Evolutionary conservation across 768 basidiomycete genomes (phyloP), one percentile per base, ranked within the genome.

Genomic region (Tylopilus plumbeoviolaceoides): DNA sequence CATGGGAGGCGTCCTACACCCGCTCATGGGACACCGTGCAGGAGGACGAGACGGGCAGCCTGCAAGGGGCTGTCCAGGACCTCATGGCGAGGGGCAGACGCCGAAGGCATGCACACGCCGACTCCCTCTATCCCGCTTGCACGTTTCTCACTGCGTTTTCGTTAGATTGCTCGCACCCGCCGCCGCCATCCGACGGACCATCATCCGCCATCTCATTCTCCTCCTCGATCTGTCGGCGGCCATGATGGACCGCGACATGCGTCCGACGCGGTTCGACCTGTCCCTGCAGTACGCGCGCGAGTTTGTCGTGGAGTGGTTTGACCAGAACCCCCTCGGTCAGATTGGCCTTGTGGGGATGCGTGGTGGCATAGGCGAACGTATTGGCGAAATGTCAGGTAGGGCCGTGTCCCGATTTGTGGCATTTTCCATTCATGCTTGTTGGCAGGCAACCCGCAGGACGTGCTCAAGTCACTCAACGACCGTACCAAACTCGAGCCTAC

Each of bases 291-390:
- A 95, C 66, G 82, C 93, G 14, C 81, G 93, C 53, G 91, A 91
- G 61, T 99, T 98, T 59, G 79, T 98, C 27, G 75, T 80, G 7
- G 97, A 99, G 68, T 99, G 95, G 95, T 99, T 98, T 69, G 97
- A 99, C 72, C 97, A 98, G 73, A 99, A 99, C 64, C 97, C 97
- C 1, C 77, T 99, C 12, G 95, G 95, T 20, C 97, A 98, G 71
- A 91, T 99, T 58, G 95, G 94, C 2, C 74, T 98, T 28, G 91
- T 98, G 17, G 92, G 91, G 6, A 92, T 98, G 82, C 77, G 94
- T 21, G 83, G 90, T 31, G 92, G 97, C 0, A 69, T 98, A 21
- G 94, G 93, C 0, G 97, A 98, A 69, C 82, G 91, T 4, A 73
- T 98, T 39, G 83, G 91, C 2, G 89, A 93, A 55, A 90, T 99